These are phyloP conservation scores for Umbelopsis vinacea DNA, from an alignment of 192 early-diverging fungal genomes.

Conservation along the genomic window DNA sequence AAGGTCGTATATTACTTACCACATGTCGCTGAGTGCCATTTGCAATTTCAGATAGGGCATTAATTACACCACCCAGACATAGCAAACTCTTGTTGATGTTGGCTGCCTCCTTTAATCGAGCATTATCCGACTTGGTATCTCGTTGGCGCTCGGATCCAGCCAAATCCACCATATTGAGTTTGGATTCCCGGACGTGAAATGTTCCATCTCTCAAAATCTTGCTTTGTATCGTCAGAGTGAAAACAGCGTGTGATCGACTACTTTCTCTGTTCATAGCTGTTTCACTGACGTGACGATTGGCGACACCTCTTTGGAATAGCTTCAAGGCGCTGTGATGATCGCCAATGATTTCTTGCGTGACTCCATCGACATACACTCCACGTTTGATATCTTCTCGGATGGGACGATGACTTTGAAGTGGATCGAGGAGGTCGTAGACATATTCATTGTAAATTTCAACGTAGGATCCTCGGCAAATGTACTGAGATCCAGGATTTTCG, in stretches of 20 bases:
- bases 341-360: constrained; percentile 66
- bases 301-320: constrained; percentile 65
- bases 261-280: constrained; percentile 86
- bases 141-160: constrained; percentile 79
- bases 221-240: constrained; percentile 75
- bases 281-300: constrained; percentile 71
- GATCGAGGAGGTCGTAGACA: constrained; percentile 85
- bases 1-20: constrained; percentile 14
- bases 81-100: constrained; percentile 85
- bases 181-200: constrained; percentile 64
- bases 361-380: constrained; percentile 68
- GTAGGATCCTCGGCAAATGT: constrained; percentile 85
- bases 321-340: constrained; percentile 65
- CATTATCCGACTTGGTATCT: constrained; percentile 61
- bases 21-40: constrained; percentile 64
- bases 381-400: constrained; percentile 70
- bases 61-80: constrained; percentile 83
- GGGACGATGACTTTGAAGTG: constrained; percentile 55
- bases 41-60: constrained; percentile 71
- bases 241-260: constrained; percentile 80
- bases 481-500: constrained; percentile 58
- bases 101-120: constrained; percentile 77
- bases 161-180: constrained; percentile 76
- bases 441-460: constrained; percentile 96
- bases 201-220: constrained; percentile 52